Base-by-base conservation (phyloP, 2,329 filamentous ascomycete genomes). In the Cytospora mali region DNA sequence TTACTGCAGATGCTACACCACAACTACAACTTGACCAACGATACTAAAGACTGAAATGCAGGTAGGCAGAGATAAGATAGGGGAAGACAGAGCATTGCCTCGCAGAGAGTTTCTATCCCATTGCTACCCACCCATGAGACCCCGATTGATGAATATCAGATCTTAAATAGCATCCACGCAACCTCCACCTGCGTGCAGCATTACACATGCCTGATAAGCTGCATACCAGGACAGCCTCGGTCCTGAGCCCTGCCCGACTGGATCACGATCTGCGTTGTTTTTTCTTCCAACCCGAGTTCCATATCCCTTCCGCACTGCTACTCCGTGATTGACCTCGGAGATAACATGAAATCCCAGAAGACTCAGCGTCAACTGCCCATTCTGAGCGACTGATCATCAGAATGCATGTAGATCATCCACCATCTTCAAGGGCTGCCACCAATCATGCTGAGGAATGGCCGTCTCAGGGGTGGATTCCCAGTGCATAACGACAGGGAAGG, bases 401-500 rank as follows among this genome's bases (percentile, higher is more conserved):
- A 18, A 21, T 46, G 39, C 39, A 46, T 46, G 39, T 14, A 2
- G 39, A 46, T 46, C 39, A 6, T 18, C n/a, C 39, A 10, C 39
- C 1, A 46, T n/a, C n/a, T 13, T 11, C 10, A 23, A 21, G 21
- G n/a, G 4, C 9, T 29, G 25, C 25, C 18, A 4, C 54, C 54
- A 56, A 51, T 56, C 35, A 42, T 16, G 13, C 25, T 16, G 13
- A 16, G n/a, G n/a, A 6, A 51, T 16, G 59, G 14, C 6, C 31
- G n/a, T 49, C 9, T 28, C 23, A 23, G 35, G 27, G 29, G 35
- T 27, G 18, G 35, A 60, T 27, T 52, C 33, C 49, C 55, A 48
- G 35, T 56, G 54, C 53, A 31, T 13, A 25, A 48, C 53, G 57
- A 33, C 50, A 55, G 53, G 50, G 66, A 61, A 67, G 61, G 63